Percentiles rank a stretch among this genome's conserved stretches.
Evolutionary conservation across 2,329 filamentous ascomycete species (phyloP).

Genomic region (Colletotrichum graminicola): DNA sequence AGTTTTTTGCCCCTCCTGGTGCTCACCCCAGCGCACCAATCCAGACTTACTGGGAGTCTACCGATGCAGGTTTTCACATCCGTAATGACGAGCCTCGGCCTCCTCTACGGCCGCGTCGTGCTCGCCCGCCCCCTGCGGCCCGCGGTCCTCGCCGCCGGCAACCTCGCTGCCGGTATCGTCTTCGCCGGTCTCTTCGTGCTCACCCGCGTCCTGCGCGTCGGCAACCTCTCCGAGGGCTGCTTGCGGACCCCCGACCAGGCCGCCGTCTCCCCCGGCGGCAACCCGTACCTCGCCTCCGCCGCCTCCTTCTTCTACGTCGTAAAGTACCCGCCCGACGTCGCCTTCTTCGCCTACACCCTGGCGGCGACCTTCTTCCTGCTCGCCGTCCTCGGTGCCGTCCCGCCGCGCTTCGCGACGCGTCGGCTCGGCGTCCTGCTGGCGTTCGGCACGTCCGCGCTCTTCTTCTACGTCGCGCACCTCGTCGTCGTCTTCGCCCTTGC

Average conservation of each 20-base stretch:
- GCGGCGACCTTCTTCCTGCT: constrained; percentile 55
- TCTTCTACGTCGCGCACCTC: constrained; percentile 60
- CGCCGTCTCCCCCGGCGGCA: constrained; percentile 45
- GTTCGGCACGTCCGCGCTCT: constrained; percentile 60
- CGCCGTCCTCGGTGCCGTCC: constrained; percentile 52
- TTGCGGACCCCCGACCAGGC: constrained; percentile 55
- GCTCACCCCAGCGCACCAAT: too few species aligned
- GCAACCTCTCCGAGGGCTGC: constrained; percentile 59
- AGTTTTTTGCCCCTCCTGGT: too few species aligned
- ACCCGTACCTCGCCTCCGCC: constrained; percentile 57
- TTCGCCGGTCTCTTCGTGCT: constrained; percentile 56
- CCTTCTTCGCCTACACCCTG: constrained; percentile 58
- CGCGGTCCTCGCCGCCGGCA: constrained; percentile 46
- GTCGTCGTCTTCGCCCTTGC: constrained; percentile 50
- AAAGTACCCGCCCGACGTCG: constrained; percentile 62
- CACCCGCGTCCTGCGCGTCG: constrained; percentile 56
- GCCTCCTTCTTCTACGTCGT: constrained; percentile 60
- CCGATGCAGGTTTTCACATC: too few species aligned
- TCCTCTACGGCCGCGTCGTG: constrained; percentile 58
- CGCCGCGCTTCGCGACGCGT: constrained; percentile 46
- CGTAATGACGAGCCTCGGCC: too few species aligned
- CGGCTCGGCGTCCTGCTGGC: constrained; percentile 54
- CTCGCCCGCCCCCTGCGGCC: constrained; percentile 50
- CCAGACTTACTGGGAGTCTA: too few species aligned
- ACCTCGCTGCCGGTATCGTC: constrained; percentile 46